Conservation (phyloP, 805 yeast genomes). For the Saturnispora galanensis region DNA sequence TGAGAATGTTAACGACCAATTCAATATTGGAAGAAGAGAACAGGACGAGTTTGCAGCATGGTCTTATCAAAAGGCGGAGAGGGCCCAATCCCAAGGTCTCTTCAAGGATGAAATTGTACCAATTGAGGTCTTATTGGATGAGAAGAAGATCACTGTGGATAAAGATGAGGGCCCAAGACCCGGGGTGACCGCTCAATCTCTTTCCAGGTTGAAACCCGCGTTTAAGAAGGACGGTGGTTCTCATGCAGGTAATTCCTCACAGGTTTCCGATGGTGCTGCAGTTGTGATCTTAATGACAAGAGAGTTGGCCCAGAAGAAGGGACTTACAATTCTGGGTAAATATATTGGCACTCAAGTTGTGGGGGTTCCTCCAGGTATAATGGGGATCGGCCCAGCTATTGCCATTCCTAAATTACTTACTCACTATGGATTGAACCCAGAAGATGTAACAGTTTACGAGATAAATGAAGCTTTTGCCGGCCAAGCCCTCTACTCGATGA, state of each 20-base stretch:
- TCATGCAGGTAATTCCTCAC: constrained; percentile 95
- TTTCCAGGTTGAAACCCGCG: constrained; percentile 76
- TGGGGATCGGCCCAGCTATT: constrained; percentile 97
- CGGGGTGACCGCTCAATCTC: constrained; percentile 70
- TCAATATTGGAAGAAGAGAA: constrained; percentile 49
- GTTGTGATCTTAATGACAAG: constrained; percentile 80
- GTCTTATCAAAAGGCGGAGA: constrained; percentile 77
- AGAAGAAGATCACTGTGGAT: constrained; percentile 27
- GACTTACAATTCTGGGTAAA: constrained; percentile 68
- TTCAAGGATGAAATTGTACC: constrained; percentile 89
- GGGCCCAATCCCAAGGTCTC: constrained; percentile 59
- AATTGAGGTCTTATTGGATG: constrained; percentile 52
- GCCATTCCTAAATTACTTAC: constrained; percentile 79
- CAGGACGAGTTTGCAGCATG: constrained; percentile 88
- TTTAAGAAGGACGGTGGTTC: constrained; percentile 78
- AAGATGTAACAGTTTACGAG: constrained; percentile 71
- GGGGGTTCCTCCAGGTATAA: constrained; percentile 94
- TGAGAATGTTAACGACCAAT: constrained; percentile 76
- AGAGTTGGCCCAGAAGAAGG: constrained; percentile 66
- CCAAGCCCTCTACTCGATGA: constrained; percentile 74
- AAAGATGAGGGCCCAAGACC: constrained; percentile 74
- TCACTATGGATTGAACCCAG: constrained; percentile 34
- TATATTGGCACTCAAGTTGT: constrained; percentile 69
- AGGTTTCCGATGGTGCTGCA: constrained; percentile 93
- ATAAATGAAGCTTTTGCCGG: constrained; percentile 97